These are phyloP conservation scores for Fusarium buharicum DNA, from an alignment of 2,329 filamentous ascomycete species.

Conservation along the genomic window DNA sequence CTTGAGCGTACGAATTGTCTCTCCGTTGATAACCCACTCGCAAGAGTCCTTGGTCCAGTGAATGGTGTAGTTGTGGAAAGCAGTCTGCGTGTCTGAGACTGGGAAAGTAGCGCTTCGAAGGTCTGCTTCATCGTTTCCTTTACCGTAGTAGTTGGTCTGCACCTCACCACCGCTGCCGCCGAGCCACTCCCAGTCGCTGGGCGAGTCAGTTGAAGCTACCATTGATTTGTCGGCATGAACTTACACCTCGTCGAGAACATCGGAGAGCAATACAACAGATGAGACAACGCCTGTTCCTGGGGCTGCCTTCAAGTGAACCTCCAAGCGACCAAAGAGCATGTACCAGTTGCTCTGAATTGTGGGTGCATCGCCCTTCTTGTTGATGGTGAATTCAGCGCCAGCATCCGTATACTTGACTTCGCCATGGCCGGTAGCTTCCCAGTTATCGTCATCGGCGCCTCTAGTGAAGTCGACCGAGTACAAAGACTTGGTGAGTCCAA, in stretches of 20 bases:
- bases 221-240: neutral
- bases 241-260: constrained; percentile 68
- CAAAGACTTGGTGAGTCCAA: constrained; percentile 28
- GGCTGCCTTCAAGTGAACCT: constrained; percentile 75
- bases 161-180: constrained; percentile 72
- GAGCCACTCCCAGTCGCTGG: constrained; percentile 79
- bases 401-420: constrained; percentile 31
- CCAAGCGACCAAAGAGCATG: constrained; percentile 84
- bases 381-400: constrained; percentile 62
- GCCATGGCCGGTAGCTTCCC: constrained; percentile 34
- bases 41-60: constrained; percentile 71
- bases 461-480: constrained; percentile 39
- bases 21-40: constrained; percentile 68
- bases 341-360: constrained; percentile 78
- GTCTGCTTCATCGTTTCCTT: constrained; percentile 68
- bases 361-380: constrained; percentile 63
- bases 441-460: constrained; percentile 37
- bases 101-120: constrained; percentile 22
- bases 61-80: constrained; percentile 71
- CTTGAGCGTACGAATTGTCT: constrained; percentile 45
- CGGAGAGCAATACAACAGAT: constrained; percentile 78
- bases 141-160: constrained; percentile 82
- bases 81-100: constrained; percentile 47
- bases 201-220: neutral
- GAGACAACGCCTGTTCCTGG: constrained; percentile 80